Percentiles rank a stretch among this genome's conserved stretches.
Evolutionary conservation across 2,329 filamentous ascomycete species (phyloP).

Genomic region (Monilinia laxa): DNA sequence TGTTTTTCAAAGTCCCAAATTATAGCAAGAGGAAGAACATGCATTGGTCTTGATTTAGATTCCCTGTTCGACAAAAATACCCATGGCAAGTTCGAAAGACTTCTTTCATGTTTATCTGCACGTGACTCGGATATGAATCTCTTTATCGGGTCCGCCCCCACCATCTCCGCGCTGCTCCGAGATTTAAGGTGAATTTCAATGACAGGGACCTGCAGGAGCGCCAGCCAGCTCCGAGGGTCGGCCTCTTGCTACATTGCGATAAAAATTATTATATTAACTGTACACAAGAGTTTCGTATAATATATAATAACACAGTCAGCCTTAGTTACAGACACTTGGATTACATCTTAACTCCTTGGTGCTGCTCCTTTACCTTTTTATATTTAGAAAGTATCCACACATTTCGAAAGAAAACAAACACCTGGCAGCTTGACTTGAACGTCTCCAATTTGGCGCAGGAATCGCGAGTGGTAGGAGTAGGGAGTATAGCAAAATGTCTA

Average conservation of each 20-base stretch:
- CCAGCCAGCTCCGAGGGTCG: constrained; percentile 17
- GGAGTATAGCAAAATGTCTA: constrained; percentile 48
- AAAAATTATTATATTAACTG: constrained; percentile 19
- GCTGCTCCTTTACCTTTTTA: neutral
- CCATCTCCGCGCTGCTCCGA: constrained; percentile 11
- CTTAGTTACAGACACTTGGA: neutral
- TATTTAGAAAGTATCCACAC: neutral
- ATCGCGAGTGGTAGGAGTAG: constrained; percentile 31
- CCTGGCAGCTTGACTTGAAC: neutral
- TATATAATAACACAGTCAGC: constrained; percentile 17
- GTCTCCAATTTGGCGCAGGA: constrained; percentile 27
- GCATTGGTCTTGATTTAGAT: constrained; percentile 1
- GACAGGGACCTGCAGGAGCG: constrained; percentile 7
- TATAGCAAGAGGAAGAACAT: neutral
- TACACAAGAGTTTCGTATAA: constrained; percentile 1
- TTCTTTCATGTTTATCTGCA: constrained; percentile 7
- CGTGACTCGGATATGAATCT: constrained; percentile 4
- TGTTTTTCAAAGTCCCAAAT: too few relatives aligned
- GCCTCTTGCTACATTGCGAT: constrained; percentile 7
- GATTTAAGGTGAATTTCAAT: neutral
- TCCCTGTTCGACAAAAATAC: neutral
- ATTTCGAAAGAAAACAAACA: neutral
- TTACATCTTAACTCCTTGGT: neutral
- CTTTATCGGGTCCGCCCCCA: constrained; percentile 19
- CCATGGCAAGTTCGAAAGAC: neutral